Evolutionary conservation across 2,329 filamentous ascomycete genomes (phyloP), one percentile per base, ranked within the genome.

Genomic region (Botrytis fragariae): DNA sequence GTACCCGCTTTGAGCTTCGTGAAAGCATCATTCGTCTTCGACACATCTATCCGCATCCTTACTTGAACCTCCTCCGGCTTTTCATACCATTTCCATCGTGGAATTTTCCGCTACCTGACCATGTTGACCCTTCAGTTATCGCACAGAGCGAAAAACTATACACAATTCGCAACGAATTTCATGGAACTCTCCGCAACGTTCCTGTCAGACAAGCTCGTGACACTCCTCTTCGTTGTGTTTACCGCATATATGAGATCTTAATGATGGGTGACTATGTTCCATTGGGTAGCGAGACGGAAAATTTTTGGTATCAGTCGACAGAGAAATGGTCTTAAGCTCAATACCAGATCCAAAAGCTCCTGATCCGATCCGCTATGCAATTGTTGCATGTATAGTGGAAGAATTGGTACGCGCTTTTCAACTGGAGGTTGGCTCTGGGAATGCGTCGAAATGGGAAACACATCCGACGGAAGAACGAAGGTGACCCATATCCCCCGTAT

Each of bases 361-460:
- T 5, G 59, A 51, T 62, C 42, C 39, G 1, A 4, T 37, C 4
- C 54, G 29, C 2, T 62, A 37, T 48, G 42, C 68, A n/a, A 51
- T 71, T 32, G 37, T 71, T 45, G 68, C 68, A n/a, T 45, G 54
- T 10, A 32, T 71, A 12, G 57, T 71, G n/a, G 68, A 62, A 22
- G 68, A 44, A 29, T 48, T 62, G 3, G 57, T 71, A 18, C 18
- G n/a, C 18, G 37, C n/a, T 25, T 71, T 71, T 25, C n/a, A 71
- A 71, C 10, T 71, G 57, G 57, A 60, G n/a, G n/a, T 51, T 71
- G 29, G 37, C n/a, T 29, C n/a, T 71, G 1, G 68, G 68, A 37
- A 45, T 71, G 39, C 25, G 68, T 8, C 39, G 42, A 22, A 8
- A 39, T 37, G 35, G 35, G 6, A 5, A 61, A n/a, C 0, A 39